These are phyloP conservation scores for Phytophthora hibernalis DNA, from an alignment of 352 stramenopile genomes.

Conservation along the genomic window DNA sequence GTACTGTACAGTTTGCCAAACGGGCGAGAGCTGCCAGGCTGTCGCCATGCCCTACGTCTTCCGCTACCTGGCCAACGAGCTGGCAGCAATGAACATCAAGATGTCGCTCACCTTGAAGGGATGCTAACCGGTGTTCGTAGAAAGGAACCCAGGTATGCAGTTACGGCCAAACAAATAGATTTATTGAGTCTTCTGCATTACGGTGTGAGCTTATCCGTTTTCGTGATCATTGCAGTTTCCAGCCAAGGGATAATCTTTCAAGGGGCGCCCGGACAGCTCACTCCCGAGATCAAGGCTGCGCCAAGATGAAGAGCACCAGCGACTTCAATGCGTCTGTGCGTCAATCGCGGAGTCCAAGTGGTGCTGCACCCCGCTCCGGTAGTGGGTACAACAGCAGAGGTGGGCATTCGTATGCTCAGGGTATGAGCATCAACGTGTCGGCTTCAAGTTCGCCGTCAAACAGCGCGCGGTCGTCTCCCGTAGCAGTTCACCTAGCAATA, in stretches of 20 bases:
- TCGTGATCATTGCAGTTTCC: not conserved
- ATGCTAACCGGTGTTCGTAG: slow-evolving; percentile 33
- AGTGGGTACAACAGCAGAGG: slow-evolving; percentile 19
- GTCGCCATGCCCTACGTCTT: slow-evolving; percentile 99
- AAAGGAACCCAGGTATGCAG: slow-evolving; percentile 28
- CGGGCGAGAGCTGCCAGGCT: slow-evolving; percentile 90
- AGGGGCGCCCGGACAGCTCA: slow-evolving; percentile 21
- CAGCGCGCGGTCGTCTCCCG: slow-evolving; percentile 46
- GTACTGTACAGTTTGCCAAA: slow-evolving; percentile 88
- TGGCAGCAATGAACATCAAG: slow-evolving; percentile 99
- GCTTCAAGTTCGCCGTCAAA: slow-evolving; percentile 41
- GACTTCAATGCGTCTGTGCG: slow-evolving; percentile 44
- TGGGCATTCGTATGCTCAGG: slow-evolving; percentile 21
- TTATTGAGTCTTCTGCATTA: slow-evolving; percentile 34
- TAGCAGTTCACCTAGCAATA: slow-evolving; percentile 29
- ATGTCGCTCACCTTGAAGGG: slow-evolving; percentile 93
- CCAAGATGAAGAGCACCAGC: slow-evolving; percentile 43
- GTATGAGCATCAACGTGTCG: slow-evolving; percentile 63
- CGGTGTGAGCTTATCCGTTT: slow-evolving; percentile 37
- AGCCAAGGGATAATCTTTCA: slow-evolving; percentile 6
- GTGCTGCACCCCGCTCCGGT: slow-evolving; percentile 19
- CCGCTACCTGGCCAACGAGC: slow-evolving; percentile 98
- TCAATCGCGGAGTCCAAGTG: slow-evolving; percentile 34
- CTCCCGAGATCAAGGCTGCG: not conserved
- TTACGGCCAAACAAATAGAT: slow-evolving; percentile 44